Percentiles rank a stretch among this genome's conserved stretches.
phyloP scores from a whole-genome alignment of 208 protist genomes.

The Leishmania gerbilli region DNA sequence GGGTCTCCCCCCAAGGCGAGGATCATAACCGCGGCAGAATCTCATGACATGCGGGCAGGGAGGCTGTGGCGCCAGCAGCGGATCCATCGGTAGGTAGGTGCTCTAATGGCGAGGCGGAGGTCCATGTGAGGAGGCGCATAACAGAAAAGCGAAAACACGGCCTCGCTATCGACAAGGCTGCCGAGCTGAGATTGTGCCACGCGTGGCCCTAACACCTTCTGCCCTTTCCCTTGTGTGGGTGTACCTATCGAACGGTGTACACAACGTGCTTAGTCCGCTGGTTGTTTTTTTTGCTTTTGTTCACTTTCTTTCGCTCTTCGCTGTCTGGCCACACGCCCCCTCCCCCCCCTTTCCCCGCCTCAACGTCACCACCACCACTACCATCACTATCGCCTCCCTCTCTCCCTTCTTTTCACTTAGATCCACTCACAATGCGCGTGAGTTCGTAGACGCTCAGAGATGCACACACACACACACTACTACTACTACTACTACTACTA shows the following conservation, averaged over 20 bases:
- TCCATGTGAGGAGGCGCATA: background rate
- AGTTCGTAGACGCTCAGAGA: background rate
- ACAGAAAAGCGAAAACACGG: background rate
- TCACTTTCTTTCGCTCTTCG: background rate
- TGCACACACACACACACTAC: background rate
- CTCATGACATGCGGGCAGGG: background rate
- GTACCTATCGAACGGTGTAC: background rate
- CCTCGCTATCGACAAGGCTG: background rate
- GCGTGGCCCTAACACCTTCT: background rate
- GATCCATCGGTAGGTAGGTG: background rate
- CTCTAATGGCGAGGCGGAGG: background rate
- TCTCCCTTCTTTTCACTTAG: background rate
- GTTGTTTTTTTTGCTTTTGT: background rate
- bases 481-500: background rate
- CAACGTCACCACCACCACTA: no score
- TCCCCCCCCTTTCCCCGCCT: no score
- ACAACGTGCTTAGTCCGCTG: no score
- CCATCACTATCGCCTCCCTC: background rate
- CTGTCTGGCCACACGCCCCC: background rate
- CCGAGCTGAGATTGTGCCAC: background rate
- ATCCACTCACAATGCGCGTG: background rate
- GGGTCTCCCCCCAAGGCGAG: conserved; percentile 8
- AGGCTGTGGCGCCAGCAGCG: background rate
- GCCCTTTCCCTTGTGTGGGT: background rate
- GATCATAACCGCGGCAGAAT: background rate